Evolutionary conservation across 2,329 filamentous ascomycete genomes (phyloP).

Genomic region (Stenocarpella maydis): DNA sequence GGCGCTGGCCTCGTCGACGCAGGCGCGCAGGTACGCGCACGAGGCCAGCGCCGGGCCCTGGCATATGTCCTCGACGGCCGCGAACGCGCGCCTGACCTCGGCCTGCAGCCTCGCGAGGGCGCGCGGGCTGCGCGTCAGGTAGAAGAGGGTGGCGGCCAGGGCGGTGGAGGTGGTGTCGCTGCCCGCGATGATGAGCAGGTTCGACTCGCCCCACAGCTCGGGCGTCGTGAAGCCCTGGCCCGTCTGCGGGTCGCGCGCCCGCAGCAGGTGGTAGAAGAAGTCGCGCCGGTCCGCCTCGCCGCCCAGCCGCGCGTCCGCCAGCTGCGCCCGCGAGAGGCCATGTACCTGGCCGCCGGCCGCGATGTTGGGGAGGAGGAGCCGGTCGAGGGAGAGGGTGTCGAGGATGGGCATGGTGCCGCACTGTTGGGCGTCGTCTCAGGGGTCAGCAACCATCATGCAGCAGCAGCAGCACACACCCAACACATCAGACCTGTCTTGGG

Average conservation of each 20-base stretch:
- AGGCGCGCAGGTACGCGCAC: constrained; percentile 68
- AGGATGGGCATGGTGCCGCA: constrained; percentile 77
- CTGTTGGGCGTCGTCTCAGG: constrained; percentile 45
- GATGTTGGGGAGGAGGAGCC: constrained; percentile 72
- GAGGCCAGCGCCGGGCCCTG: constrained; percentile 58
- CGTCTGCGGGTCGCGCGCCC: constrained; percentile 75
- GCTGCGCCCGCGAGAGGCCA: constrained; percentile 73
- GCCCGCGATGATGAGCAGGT: constrained; percentile 75
- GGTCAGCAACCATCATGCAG: constrained; percentile 34
- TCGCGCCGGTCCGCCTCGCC: constrained; percentile 74
- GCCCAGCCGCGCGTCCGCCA: constrained; percentile 72
- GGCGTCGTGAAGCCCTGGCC: constrained; percentile 70
- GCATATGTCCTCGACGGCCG: constrained; percentile 61
- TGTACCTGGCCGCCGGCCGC: constrained; percentile 72
- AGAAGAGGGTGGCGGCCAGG: constrained; percentile 69
- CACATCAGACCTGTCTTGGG: neutral
- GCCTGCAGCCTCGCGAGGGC: constrained; percentile 56
- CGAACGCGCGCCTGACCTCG: constrained; percentile 63
- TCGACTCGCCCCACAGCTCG: constrained; percentile 76
- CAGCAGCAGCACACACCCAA: neutral
- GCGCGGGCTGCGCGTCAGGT: constrained; percentile 62
- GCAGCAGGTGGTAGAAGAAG: constrained; percentile 79
- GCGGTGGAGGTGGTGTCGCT: constrained; percentile 77
- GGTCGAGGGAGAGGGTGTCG: constrained; percentile 71
- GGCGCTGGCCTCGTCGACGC: constrained; percentile 71